phyloP scores from a whole-genome alignment of 352 stramenopile genomes.

The Globisporangium cystogenes region DNA sequence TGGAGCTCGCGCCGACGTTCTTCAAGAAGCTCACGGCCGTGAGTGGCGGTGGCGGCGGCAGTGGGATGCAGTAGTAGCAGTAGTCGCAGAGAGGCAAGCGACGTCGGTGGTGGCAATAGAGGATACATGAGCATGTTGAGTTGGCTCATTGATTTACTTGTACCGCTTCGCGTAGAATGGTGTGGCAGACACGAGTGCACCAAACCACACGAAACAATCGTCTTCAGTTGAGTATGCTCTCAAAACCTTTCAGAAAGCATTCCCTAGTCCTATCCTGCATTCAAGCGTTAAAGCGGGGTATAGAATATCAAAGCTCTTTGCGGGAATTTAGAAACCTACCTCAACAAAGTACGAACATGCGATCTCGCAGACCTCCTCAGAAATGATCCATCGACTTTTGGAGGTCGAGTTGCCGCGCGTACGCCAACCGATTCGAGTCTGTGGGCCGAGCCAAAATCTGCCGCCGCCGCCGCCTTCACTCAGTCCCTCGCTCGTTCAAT shows the following conservation, averaged over 20 bases:
- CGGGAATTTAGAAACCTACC: not conserved
- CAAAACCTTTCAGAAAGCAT: not conserved
- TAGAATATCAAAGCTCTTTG: not conserved
- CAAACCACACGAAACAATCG: not conserved
- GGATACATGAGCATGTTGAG: no score
- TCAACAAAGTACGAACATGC: not conserved
- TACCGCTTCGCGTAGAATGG: no score
- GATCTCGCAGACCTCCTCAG: not conserved
- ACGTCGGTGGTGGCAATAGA: not conserved
- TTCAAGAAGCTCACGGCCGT: slow-evolving; percentile 59
- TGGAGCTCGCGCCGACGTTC: slow-evolving; percentile 78
- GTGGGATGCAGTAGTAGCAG: slow-evolving; percentile 3
- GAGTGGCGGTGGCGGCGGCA: slow-evolving; percentile 5
- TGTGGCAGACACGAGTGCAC: no score
- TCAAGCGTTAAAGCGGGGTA: not conserved
- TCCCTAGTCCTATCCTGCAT: not conserved
- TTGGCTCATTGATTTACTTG: no score
- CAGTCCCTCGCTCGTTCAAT: slow-evolving; percentile 87
- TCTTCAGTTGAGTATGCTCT: not conserved
- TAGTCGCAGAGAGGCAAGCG: no score
- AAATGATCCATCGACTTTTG: not conserved
- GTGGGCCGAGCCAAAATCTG: slow-evolving; percentile 18
- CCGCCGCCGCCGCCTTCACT: slow-evolving; percentile 63
- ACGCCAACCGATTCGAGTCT: slow-evolving; percentile 61
- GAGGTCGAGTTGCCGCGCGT: slow-evolving; percentile 8